Evolutionary conservation across 768 basidiomycete species (phyloP).

Genomic region (Tricholoma matsutake): DNA sequence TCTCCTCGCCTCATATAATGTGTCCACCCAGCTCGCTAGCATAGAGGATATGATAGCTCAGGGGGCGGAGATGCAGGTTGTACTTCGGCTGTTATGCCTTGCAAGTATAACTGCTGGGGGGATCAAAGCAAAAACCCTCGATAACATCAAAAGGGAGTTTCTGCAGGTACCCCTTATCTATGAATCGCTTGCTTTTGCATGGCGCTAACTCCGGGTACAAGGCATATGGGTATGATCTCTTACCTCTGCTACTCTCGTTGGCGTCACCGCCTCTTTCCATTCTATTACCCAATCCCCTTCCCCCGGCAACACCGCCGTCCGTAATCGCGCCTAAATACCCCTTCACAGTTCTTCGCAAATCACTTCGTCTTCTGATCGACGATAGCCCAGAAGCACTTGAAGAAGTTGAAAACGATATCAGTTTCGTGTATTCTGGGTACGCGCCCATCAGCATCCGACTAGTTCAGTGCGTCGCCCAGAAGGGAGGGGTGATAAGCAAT

Average conservation of each 20-base stretch:
- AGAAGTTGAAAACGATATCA: constrained; percentile 90
- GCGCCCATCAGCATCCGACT: constrained; percentile 91
- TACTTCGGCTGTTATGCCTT: constrained; percentile 81
- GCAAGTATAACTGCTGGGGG: constrained; percentile 83
- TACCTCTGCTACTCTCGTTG: constrained; percentile 66
- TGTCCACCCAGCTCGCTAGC: constrained; percentile 70
- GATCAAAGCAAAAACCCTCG: constrained; percentile 82
- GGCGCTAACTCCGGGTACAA: constrained; percentile 20
- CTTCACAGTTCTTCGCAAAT: constrained; percentile 72
- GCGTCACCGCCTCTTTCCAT: constrained; percentile 64
- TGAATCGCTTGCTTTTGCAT: not conserved
- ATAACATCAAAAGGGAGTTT: constrained; percentile 88
- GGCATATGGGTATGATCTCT: constrained; percentile 75
- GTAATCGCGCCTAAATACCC: constrained; percentile 58
- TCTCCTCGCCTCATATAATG: constrained; percentile 90
- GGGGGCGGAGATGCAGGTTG: constrained; percentile 75
- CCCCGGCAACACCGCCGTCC: constrained; percentile 41
- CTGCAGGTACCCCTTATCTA: constrained; percentile 53
- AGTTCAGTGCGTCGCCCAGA: constrained; percentile 91
- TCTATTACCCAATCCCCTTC: constrained; percentile 66
- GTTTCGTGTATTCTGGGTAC: constrained; percentile 95
- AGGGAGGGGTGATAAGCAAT: constrained; percentile 83
- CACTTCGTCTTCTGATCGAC: constrained; percentile 89
- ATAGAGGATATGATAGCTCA: constrained; percentile 92
- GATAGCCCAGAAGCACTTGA: constrained; percentile 73